Evolutionary conservation across 192 early-diverging fungal species (phyloP), one percentile per base, ranked within the genome.

Genomic region (Backusella macrospora): DNA sequence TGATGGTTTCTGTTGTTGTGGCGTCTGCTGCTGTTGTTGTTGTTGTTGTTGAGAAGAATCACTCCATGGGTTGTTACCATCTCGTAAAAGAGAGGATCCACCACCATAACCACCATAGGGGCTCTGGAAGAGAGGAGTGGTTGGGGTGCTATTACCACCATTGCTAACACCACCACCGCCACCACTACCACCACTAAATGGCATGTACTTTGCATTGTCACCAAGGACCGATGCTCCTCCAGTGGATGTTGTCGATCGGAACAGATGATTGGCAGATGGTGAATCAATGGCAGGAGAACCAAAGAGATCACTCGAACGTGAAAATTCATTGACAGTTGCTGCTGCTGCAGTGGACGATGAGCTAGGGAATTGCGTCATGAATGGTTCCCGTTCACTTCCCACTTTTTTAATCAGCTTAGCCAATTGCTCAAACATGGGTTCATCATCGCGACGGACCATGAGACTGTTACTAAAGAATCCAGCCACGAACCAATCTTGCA

Each of bases 401-500:
- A 89, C 83, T 39, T 86, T 84, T 21, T 45, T 65, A 5, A 45
- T 67, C 45, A 98, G 0, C 90, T 90, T 38, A 76, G 82, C 86
- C 4, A 99, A 80, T 0, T 93, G 93, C 74, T 96, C 94, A 80
- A 96, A 98, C 4, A 77, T 78, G 3, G 86, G 38, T 38, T 95
- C 92, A 48, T 93, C 92, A 37, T 93, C 92, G 47, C 90, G 85
- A 80, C 92, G 91, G 40, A 99, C 90, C 29, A 94, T 89, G 40
- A 99, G 85, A 48, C 90, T 89, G 21, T 85, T 82, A 0, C 86
- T 83, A 75, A 99, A 98, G 78, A 95, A 99, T 29, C 93, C 93
- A 23, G 86, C 90, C 23, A 86, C 86, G 82, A 88, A 95, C 97
- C 97, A 99, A 46, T 94, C 95, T 55, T 99, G 94, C 97, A 99